Conservation (phyloP, 208 protist genomes). For the Leishmania guyanensis region DNA sequence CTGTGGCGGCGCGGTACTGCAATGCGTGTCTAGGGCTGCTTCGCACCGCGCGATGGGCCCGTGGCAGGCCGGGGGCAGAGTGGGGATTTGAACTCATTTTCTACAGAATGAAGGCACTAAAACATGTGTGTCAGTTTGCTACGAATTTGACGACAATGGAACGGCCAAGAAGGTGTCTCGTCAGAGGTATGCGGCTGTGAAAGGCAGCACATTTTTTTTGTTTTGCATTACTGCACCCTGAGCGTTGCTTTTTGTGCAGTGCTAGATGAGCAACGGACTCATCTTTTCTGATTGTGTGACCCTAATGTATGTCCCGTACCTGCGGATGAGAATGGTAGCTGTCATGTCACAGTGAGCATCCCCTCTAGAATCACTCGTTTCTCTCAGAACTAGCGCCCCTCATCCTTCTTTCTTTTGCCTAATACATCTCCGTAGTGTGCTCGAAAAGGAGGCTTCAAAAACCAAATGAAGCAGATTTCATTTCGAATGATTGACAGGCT, state of each 20-base stretch:
- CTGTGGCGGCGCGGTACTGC: not conserved
- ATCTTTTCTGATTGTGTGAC: not conserved
- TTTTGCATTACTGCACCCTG: not conserved
- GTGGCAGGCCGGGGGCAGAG: not conserved
- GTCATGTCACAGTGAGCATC: not conserved
- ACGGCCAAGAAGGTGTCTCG: not conserved
- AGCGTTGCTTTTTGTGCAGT: not conserved
- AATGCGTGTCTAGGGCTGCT: not conserved
- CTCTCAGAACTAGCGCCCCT: not conserved
- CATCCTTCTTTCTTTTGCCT: not conserved
- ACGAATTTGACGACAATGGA: not conserved
- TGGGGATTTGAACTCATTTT: not conserved
- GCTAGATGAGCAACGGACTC: not conserved
- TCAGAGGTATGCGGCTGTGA: not conserved
- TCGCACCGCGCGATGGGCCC: not conserved
- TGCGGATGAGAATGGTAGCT: not conserved
- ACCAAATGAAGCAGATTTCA: constrained; percentile 38
- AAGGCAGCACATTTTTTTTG: not conserved
- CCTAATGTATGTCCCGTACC: not conserved
- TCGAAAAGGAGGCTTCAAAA: not conserved
- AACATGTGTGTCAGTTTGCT: not conserved
- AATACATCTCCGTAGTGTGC: not conserved
- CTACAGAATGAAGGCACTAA: no score
- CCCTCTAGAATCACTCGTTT: not conserved
- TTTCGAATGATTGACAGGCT: constrained; percentile 52